Conservation (phyloP, 768 basidiomycete species). For the Lactarius hatsudake region DNA sequence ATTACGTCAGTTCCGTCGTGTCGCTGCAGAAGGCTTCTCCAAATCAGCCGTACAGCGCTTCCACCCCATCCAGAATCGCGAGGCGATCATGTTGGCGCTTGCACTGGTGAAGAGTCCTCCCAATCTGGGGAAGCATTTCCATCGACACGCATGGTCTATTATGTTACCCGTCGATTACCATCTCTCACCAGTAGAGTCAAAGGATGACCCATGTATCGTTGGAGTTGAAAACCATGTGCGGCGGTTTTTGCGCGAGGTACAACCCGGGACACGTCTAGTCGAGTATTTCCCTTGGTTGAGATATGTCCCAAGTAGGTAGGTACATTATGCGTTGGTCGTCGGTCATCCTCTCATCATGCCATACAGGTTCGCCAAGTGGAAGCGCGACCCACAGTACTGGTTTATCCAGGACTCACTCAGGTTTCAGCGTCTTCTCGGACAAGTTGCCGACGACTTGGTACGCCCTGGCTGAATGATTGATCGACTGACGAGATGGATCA, state of each 20-base stretch:
- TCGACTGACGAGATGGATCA: background rate
- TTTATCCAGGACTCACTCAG: constrained; percentile 10
- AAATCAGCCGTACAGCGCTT: background rate
- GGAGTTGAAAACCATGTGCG: background rate
- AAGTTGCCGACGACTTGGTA: constrained; percentile 10
- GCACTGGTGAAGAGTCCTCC: background rate
- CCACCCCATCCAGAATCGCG: background rate
- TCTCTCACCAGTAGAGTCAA: background rate
- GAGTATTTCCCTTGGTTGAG: background rate
- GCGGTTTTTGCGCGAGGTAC: background rate
- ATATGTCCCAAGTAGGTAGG: background rate
- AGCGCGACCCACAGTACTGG: constrained; percentile 16
- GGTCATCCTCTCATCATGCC: background rate
- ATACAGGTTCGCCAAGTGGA: constrained; percentile 18
- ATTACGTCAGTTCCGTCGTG: background rate
- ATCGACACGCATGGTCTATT: background rate
- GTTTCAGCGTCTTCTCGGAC: constrained; percentile 13
- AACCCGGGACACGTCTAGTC: too few relatives aligned
- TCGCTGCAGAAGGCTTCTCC: background rate
- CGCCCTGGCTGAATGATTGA: background rate
- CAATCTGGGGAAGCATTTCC: background rate
- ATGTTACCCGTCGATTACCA: background rate
- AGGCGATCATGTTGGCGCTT: background rate
- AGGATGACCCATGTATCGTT: background rate
- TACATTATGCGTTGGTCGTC: background rate